Evolutionary conservation across 2,329 filamentous ascomycete species (phyloP).

Genomic region (Cordyceps militaris): DNA sequence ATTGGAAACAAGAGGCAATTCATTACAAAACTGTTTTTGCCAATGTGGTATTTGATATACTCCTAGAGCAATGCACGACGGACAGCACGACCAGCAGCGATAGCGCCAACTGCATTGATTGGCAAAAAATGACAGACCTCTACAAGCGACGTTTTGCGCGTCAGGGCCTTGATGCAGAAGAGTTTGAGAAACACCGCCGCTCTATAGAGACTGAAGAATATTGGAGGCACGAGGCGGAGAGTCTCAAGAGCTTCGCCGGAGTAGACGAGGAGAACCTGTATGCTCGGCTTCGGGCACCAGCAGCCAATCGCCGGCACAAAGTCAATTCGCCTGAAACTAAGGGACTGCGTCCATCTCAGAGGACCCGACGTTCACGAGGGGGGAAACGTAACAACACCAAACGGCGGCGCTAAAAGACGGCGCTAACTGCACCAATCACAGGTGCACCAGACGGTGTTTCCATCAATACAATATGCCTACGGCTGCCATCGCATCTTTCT

Average conservation of each 20-base stretch:
- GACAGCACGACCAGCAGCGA: no score
- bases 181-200: not conserved
- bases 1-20: no score
- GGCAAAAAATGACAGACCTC: not conserved
- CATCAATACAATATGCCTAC: not conserved
- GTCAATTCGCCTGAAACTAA: not conserved
- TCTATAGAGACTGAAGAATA: not conserved
- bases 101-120: no score
- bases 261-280: not conserved
- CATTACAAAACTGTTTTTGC: no score
- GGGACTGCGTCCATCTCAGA: not conserved
- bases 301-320: not conserved
- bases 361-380: not conserved
- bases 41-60: no score
- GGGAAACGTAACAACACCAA: not conserved
- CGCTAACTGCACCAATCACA: not conserved
- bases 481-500: not conserved
- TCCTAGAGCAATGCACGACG: no score
- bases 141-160: not conserved
- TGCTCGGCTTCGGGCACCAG: not conserved
- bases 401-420: not conserved
- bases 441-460: no score
- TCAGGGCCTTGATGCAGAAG: not conserved
- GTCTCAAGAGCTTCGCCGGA: not conserved
- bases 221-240: not conserved